Evolutionary conservation across 106 monocot species (phyloP).

Genomic region (Hemerocallis citrina): DNA sequence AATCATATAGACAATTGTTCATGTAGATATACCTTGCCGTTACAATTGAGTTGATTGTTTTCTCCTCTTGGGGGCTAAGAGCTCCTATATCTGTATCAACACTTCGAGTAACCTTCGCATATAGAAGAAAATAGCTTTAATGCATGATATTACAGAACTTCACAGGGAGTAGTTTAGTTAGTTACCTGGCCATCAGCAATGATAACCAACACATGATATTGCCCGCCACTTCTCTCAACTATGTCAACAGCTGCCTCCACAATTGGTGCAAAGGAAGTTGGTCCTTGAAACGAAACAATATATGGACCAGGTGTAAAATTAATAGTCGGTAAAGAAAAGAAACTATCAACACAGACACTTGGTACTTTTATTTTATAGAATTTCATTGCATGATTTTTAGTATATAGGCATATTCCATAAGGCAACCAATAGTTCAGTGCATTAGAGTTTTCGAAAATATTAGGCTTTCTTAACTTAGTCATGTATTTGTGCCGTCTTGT

Average conservation of each 20-base stretch:
- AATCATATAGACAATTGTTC: too few relatives aligned
- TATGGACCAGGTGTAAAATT: too few relatives aligned
- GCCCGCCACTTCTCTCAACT: conserved; percentile 46
- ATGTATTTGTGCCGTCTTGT: too few relatives aligned
- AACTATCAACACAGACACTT: too few relatives aligned
- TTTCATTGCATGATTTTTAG: too few relatives aligned
- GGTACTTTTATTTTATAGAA: too few relatives aligned
- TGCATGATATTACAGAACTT: neutral
- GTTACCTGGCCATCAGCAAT: conserved; percentile 60
- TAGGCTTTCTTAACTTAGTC: too few relatives aligned
- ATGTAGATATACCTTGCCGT: conserved; percentile 46
- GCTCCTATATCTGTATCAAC: conserved; percentile 21
- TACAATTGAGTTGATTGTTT: conserved; percentile 58
- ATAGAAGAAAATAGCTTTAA: neutral
- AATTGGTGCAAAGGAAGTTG: conserved; percentile 57
- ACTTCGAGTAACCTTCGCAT: conserved; percentile 60
- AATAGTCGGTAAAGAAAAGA: too few relatives aligned
- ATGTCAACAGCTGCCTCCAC: conserved; percentile 53
- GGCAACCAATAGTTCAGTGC: too few relatives aligned
- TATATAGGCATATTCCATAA: too few relatives aligned
- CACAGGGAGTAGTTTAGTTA: neutral
- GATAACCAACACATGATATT: conserved; percentile 56
- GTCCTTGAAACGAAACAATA: conserved; percentile 26
- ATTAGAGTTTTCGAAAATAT: too few relatives aligned
- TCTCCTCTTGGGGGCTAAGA: conserved; percentile 62